phyloP scores from a whole-genome alignment of 2,329 filamentous ascomycete genomes.

The Graphilbum fragrans region DNA sequence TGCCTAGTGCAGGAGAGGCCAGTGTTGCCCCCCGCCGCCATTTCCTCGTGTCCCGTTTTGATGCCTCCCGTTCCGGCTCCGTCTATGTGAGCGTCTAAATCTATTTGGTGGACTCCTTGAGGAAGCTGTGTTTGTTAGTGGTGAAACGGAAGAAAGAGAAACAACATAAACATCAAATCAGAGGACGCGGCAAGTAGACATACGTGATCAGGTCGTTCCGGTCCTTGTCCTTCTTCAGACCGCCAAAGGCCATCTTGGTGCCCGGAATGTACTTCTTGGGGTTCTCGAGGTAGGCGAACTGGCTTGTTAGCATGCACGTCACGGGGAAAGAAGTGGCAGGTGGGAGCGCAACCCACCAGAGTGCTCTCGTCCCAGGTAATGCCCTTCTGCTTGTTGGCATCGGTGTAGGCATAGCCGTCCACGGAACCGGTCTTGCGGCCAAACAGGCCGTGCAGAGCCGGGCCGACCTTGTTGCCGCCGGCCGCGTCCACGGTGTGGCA shows the following conservation, averaged over 20 bases:
- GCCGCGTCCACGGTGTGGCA: conserved; percentile 91
- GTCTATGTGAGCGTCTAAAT: not conserved
- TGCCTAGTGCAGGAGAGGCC: no score
- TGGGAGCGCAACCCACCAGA: conserved; percentile 46
- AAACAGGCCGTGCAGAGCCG: conserved; percentile 93
- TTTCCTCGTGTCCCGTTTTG: no score
- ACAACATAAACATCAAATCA: not conserved
- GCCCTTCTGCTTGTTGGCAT: conserved; percentile 98
- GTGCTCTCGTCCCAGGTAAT: conserved; percentile 78
- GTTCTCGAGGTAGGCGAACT: conserved; percentile 99
- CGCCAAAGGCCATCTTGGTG: conserved; percentile 99
- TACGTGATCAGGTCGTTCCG: conserved; percentile 97
- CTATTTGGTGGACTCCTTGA: conserved; percentile 58
- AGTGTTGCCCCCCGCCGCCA: no score
- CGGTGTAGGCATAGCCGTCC: conserved; percentile 92
- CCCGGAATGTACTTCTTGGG: conserved; percentile 99
- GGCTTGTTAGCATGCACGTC: not conserved
- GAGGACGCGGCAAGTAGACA: conserved; percentile 22
- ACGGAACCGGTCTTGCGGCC: conserved; percentile 89
- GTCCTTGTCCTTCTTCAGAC: conserved; percentile 99
- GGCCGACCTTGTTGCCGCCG: conserved; percentile 96
- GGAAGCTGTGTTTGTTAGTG: conserved; percentile 37
- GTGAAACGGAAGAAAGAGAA: not conserved
- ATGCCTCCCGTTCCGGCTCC: not conserved
- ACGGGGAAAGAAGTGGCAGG: not conserved